Evolutionary conservation across 306 rosid genomes (phyloP), one percentile per base, ranked within the genome.

Genomic region (Castanospermum australe): DNA sequence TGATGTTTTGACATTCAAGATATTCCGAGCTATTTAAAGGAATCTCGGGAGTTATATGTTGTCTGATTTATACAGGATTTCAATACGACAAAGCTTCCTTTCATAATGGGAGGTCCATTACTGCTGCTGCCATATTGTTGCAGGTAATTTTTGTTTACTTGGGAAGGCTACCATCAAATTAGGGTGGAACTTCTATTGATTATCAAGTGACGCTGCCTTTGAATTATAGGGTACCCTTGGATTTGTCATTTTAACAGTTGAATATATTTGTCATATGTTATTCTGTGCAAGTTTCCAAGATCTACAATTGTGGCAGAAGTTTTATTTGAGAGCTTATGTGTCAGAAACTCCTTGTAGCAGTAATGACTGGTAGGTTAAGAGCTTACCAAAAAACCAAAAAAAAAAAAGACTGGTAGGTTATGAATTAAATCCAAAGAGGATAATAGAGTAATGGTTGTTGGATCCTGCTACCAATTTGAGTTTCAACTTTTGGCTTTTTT

Each of bases 51-150:
- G 85, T 87, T 84, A 83, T 85, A 82, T 85, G 68, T 80, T 91
- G 89, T 92, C 89, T 83, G 89, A 82, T 88, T 88, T 80, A 91
- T 85, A 90, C 97, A 92, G 97, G 97, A 73, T 65, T 80, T 71
- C 88, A 52, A 86, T 67, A 80, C 62, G 85, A 77, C 82, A 81
- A 79, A 73, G 94, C 85, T 65, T 79, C 75, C 67, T 78, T 84
- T 81, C 84, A 77, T 85, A 65, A 67, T 79, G 78, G 90, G 89
- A 84, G 85, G 82, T 79, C 88, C 81, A 77, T 84, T 83, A 74
- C 90, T 76, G 90, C 92, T 22, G 94, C 88, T 42, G 88, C 80
- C 71, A 54, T 71, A 14, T 81, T 66, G 39, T 73, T 85, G 87
- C 88, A 90, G 93, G 93, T 92, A 84, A 78, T 10, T 78, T 76